phyloP scores from a whole-genome alignment of 1,284 basidiomycete genomes.

The Sporisorium reilianum region DNA sequence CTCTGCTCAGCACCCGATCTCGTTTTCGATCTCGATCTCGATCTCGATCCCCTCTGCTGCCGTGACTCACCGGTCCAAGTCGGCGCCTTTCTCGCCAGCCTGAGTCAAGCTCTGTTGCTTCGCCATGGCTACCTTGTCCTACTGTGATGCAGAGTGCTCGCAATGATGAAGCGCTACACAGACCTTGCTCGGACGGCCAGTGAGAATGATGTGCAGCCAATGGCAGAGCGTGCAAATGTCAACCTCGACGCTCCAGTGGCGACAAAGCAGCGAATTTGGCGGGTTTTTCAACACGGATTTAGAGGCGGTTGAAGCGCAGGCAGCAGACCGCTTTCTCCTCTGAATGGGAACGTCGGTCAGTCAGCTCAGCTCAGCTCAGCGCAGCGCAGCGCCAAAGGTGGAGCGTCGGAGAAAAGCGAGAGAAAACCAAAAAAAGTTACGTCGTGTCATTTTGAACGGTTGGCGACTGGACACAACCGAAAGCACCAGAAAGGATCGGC shows the following conservation, averaged over 20 bases:
- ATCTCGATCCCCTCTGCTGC: background rate
- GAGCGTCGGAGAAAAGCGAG: conserved; percentile 18
- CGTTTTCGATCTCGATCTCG: background rate
- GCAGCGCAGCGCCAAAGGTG: too few species aligned
- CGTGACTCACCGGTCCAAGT: background rate
- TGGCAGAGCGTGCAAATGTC: conserved; percentile 35
- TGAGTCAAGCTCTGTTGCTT: background rate
- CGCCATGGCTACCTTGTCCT: too few species aligned
- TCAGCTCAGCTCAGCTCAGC: conserved; percentile 14
- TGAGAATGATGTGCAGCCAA: conserved; percentile 11
- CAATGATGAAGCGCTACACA: background rate
- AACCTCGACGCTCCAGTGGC: background rate
- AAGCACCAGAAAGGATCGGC: conserved; percentile 8
- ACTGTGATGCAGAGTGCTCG: background rate
- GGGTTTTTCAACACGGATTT: conserved; percentile 22
- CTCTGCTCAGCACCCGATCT: background rate
- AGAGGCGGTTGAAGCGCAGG: conserved; percentile 1
- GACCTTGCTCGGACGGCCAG: background rate
- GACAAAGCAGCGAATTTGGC: conserved; percentile 5
- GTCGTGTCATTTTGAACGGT: background rate
- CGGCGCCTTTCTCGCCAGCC: background rate
- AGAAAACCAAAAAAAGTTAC: background rate
- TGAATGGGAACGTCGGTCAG: conserved; percentile 1
- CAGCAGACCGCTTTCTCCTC: conserved; percentile 7
- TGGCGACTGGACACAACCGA: background rate